Percentiles rank a stretch among this genome's conserved stretches.
phyloP scores from a whole-genome alignment of 768 basidiomycete genomes.

The Fomitopsis pulvina region DNA sequence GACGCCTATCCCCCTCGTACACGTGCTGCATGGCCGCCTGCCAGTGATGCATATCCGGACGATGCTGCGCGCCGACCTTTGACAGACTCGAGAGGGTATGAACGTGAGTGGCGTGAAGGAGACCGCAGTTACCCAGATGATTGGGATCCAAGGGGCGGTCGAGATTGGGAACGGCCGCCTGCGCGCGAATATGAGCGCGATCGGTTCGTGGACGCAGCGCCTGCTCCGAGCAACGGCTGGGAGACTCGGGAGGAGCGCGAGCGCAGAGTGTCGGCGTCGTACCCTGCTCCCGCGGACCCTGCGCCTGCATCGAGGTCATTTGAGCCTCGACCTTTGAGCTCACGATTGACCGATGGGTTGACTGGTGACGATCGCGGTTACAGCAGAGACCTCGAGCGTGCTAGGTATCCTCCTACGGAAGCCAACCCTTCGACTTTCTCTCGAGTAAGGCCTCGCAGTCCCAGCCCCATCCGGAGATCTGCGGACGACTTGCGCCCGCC shows the following conservation, averaged over 20 bases:
- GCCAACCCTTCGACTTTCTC: constrained; percentile 9
- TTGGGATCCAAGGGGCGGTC: constrained; percentile 12
- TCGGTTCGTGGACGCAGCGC: constrained; percentile 16
- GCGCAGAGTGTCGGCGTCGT: constrained; percentile 15
- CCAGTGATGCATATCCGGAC: constrained; percentile 13
- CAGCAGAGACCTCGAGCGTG: constrained; percentile 10
- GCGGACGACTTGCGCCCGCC: constrained; percentile 22
- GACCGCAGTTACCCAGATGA: constrained; percentile 15
- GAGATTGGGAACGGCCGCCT: constrained; percentile 15
- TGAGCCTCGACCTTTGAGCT: constrained; percentile 19
- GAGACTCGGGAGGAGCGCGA: constrained; percentile 26
- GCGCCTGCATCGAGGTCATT: constrained; percentile 13
- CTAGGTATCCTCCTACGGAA: constrained; percentile 16
- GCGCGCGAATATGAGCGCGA: constrained; percentile 13
- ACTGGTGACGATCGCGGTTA: constrained; percentile 15
- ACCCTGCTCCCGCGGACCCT: constrained; percentile 6
- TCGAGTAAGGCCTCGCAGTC: constrained; percentile 22
- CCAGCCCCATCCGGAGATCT: constrained; percentile 16
- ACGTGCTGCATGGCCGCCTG: constrained; percentile 15
- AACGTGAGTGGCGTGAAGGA: constrained; percentile 17
- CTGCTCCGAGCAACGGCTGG: constrained; percentile 14
- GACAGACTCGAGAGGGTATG: constrained; percentile 9
- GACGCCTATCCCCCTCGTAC: constrained; percentile 7
- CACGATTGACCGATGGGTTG: constrained; percentile 18
- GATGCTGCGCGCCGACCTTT: constrained; percentile 10